phyloP scores from a whole-genome alignment of 345 rosid genomes.

The Hirschfeldia incana region DNA sequence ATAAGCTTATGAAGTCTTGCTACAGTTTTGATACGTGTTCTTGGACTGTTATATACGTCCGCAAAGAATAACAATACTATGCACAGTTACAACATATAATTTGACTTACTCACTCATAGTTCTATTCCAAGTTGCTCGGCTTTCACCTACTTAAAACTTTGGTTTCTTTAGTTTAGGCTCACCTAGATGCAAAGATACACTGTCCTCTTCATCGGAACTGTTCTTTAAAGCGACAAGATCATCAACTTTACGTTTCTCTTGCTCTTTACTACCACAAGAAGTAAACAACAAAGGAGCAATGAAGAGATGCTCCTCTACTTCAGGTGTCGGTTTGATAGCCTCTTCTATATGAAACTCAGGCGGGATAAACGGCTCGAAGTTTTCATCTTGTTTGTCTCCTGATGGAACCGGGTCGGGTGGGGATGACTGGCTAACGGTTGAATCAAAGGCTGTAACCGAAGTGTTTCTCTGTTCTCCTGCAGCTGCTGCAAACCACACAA shows the following conservation, averaged over 20 bases:
- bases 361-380: slow-evolving; percentile 54
- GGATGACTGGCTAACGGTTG: slow-evolving; percentile 74
- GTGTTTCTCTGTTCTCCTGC: slow-evolving; percentile 64
- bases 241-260: slow-evolving; percentile 40
- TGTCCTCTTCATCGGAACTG: slow-evolving; percentile 54
- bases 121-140: not conserved
- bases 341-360: slow-evolving; percentile 52
- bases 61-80: slow-evolving; percentile 30
- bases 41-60: not conserved
- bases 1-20: slow-evolving; percentile 5
- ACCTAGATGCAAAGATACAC: slow-evolving; percentile 69
- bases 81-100: not conserved
- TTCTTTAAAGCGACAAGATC: slow-evolving; percentile 60
- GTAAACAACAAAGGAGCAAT: slow-evolving; percentile 52
- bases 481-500: slow-evolving; percentile 41
- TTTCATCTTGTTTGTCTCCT: slow-evolving; percentile 55
- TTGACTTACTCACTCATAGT: slow-evolving; percentile 8
- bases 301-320: slow-evolving; percentile 63
- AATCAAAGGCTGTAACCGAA: slow-evolving; percentile 61
- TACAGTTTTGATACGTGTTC: not conserved
- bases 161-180: slow-evolving; percentile 49
- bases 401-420: slow-evolving; percentile 48
- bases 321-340: slow-evolving; percentile 37
- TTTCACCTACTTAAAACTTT: slow-evolving; percentile 24
- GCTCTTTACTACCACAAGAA: slow-evolving; percentile 7